These are phyloP conservation scores for Backusella sp. DNA, from an alignment of 192 early-diverging fungal species.

Conservation along the genomic window DNA sequence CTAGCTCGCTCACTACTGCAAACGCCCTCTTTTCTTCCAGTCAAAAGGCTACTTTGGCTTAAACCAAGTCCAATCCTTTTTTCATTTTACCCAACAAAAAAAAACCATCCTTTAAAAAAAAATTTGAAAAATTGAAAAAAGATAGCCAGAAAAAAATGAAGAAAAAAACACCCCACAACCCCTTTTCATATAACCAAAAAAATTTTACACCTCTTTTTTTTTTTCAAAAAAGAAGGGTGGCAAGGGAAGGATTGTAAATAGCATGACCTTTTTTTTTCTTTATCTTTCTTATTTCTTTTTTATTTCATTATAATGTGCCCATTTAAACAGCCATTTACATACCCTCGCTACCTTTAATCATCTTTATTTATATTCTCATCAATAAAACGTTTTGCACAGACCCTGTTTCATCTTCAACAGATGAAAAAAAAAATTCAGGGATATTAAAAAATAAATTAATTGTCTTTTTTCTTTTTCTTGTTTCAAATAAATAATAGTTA, in stretches of 20 bases:
- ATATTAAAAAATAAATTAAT: not conserved
- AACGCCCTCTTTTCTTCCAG: not conserved
- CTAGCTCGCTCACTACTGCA: slow-evolving; percentile 7
- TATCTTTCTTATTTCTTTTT: not conserved
- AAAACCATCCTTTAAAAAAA: not conserved
- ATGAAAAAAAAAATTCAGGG: not conserved
- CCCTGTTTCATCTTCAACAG: not conserved
- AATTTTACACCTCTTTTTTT: not conserved
- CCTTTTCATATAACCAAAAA: not conserved
- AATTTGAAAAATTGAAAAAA: not conserved
- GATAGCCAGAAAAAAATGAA: slow-evolving; percentile 7
- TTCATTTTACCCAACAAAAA: not conserved
- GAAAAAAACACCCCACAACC: not conserved
- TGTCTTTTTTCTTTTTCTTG: not conserved
- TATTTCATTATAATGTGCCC: slow-evolving; percentile 8
- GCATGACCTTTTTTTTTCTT: not conserved
- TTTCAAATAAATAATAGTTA: not conserved
- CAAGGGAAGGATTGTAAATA: slow-evolving; percentile 24
- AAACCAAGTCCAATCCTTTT: not conserved
- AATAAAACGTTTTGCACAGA: slow-evolving; percentile 2
- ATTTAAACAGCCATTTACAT: slow-evolving; percentile 15
- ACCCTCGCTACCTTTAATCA: slow-evolving; percentile 5
- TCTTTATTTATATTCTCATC: not conserved
- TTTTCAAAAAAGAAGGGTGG: not conserved
- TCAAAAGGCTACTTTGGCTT: not conserved